Conservation (phyloP, 345 rosid genomes). For the Pistacia atlantica region DNA sequence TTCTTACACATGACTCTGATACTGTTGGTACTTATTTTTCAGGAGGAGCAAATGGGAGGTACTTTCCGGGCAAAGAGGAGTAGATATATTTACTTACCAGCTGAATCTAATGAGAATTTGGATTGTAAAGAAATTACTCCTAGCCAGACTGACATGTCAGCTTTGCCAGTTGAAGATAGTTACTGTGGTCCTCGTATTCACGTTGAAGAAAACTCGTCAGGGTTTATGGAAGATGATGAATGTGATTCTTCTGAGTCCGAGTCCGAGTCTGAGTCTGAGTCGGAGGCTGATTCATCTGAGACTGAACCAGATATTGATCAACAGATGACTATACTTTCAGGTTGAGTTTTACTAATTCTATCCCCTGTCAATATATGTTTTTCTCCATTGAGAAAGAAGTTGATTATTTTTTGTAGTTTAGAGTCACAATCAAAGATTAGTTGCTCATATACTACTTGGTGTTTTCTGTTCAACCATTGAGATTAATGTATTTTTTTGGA, state of each 20-base stretch:
- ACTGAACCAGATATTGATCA: conserved; percentile 82
- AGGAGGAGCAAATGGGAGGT: conserved; percentile 62
- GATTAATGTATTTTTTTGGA: conserved; percentile 3
- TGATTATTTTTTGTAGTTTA: conserved; percentile 13
- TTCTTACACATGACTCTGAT: conserved; percentile 30
- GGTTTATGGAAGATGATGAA: conserved; percentile 56
- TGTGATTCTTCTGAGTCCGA: conserved; percentile 61
- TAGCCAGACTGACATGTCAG: conserved; percentile 45
- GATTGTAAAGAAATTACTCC: conserved; percentile 55
- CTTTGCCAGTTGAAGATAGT: conserved; percentile 45
- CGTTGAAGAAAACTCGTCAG: conserved; percentile 54
- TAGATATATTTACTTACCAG: conserved; percentile 48
- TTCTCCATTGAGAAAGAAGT: background rate
- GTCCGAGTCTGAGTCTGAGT: conserved; percentile 47
- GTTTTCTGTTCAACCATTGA: conserved; percentile 2
- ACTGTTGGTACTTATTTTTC: conserved; percentile 37
- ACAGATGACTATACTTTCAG: conserved; percentile 66
- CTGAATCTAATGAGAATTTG: conserved; percentile 48
- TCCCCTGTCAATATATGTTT: conserved; percentile 9
- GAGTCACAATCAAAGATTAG: background rate
- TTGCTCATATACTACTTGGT: background rate
- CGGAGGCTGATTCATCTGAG: conserved; percentile 76
- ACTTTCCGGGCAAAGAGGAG: conserved; percentile 65
- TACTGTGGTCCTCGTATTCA: conserved; percentile 43
- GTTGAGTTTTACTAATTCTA: conserved; percentile 34